phyloP scores from a whole-genome alignment of 805 yeast species.

The Saturnispora zaruensis region DNA sequence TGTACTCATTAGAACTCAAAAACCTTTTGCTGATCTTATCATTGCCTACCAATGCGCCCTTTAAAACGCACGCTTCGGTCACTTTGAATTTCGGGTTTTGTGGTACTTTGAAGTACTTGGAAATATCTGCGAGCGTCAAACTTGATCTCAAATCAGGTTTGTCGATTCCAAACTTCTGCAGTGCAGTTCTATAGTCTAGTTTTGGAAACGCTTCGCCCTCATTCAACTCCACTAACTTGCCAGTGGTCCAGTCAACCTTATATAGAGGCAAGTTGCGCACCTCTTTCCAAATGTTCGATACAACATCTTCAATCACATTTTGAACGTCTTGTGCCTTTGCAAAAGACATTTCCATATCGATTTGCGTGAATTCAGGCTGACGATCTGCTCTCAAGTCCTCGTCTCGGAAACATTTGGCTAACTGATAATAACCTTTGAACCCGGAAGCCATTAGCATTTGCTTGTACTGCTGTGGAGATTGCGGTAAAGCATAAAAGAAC shows the following conservation, averaged over 20 bases:
- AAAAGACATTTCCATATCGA: slow-evolving; percentile 92
- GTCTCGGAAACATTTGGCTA: slow-evolving; percentile 92
- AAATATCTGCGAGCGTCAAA: slow-evolving; percentile 42
- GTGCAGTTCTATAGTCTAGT: slow-evolving; percentile 59
- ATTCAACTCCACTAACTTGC: slow-evolving; percentile 22
- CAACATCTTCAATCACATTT: slow-evolving; percentile 48
- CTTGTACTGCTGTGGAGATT: slow-evolving; percentile 96
- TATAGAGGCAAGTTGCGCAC: slow-evolving; percentile 35
- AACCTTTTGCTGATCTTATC: slow-evolving; percentile 15
- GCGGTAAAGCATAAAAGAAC: slow-evolving; percentile 83
- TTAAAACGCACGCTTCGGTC: slow-evolving; percentile 64
- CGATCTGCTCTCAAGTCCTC: slow-evolving; percentile 92
- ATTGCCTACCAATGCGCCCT: slow-evolving; percentile 34
- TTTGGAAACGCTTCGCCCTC: slow-evolving; percentile 31
- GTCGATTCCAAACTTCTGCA: slow-evolving; percentile 76
- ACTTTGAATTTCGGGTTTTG: slow-evolving; percentile 46
- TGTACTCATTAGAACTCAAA: slow-evolving; percentile 37
- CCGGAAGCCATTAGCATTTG: slow-evolving; percentile 95
- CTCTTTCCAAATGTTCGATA: slow-evolving; percentile 47
- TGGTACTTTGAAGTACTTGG: slow-evolving; percentile 29
- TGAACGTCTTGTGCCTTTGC: slow-evolving; percentile 62
- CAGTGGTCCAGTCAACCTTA: slow-evolving; percentile 27
- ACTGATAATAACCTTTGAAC: slow-evolving; percentile 73
- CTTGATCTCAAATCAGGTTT: slow-evolving; percentile 82
- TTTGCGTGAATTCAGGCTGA: slow-evolving; percentile 96